A percentile compares a stretch with the other conserved stretches of the same genome.
These are phyloP conservation scores for Cystobasidium tubakii DNA, from an alignment of 768 basidiomycete species.

Conservation along the genomic window DNA sequence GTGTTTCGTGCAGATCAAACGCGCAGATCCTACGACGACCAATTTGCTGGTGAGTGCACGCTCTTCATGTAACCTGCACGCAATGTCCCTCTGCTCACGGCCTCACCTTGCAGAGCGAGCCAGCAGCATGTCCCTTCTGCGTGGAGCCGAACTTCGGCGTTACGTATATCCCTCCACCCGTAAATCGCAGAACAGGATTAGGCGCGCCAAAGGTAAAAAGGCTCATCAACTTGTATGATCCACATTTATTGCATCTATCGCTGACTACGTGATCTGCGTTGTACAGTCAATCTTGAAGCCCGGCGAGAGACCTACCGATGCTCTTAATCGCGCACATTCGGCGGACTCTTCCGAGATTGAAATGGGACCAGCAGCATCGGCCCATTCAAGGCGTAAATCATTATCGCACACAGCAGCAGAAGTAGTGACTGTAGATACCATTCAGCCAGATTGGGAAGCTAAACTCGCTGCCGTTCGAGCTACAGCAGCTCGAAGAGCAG, in stretches of 20 bases:
- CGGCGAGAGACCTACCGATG: neutral
- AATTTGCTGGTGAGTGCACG: slow-evolving; percentile 61
- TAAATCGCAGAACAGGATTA: slow-evolving; percentile 15
- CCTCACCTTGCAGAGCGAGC: slow-evolving; percentile 62
- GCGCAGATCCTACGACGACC: slow-evolving; percentile 85
- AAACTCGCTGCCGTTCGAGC: slow-evolving; percentile 91
- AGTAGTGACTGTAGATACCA: slow-evolving; percentile 63
- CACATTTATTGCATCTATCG: too few species aligned
- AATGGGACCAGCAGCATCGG: slow-evolving; percentile 27
- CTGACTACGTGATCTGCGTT: neutral
- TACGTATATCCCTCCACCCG: slow-evolving; percentile 56
- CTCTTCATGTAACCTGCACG: neutral
- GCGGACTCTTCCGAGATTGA: slow-evolving; percentile 15
- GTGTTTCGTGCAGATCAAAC: slow-evolving; percentile 98
- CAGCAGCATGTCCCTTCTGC: slow-evolving; percentile 94
- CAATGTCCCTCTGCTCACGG: neutral
- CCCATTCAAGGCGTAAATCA: slow-evolving; percentile 37
- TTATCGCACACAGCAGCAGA: slow-evolving; percentile 36
- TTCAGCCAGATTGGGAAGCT: slow-evolving; percentile 95
- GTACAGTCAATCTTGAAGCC: neutral
- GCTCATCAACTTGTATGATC: neutral
- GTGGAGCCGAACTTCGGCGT: slow-evolving; percentile 96
- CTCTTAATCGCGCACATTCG: slow-evolving; percentile 13
- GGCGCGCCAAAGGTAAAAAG: slow-evolving; percentile 15
- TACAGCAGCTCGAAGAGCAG: slow-evolving; percentile 89